phyloP scores from a whole-genome alignment of 257 asterid species.

The Leptodermis oblonga region DNA sequence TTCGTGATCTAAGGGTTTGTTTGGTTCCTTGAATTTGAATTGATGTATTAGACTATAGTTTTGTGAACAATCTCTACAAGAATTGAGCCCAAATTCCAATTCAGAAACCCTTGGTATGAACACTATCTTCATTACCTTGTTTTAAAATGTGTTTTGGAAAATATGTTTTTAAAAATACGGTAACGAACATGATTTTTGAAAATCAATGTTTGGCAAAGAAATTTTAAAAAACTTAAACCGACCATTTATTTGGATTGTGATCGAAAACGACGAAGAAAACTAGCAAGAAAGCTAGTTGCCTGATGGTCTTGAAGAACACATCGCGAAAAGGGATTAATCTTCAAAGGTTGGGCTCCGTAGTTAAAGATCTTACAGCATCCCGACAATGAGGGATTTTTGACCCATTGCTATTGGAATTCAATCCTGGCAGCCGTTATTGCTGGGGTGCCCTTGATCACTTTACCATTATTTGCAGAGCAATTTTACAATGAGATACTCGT shows the following conservation, averaged over 20 bases:
- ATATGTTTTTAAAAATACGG: too few species aligned
- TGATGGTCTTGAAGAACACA: slow-evolving; percentile 18
- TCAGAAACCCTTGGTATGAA: too few species aligned
- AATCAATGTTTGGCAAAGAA: too few species aligned
- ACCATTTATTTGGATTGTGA: slow-evolving; percentile 23
- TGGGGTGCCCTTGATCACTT: slow-evolving; percentile 30
- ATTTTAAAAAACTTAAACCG: slow-evolving; percentile 19
- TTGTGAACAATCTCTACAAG: too few species aligned
- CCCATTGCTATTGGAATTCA: slow-evolving; percentile 39
- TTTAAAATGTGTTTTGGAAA: too few species aligned
- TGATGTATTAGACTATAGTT: too few species aligned
- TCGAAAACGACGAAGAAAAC: not conserved
- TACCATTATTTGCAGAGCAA: slow-evolving; percentile 31
- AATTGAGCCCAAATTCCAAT: too few species aligned
- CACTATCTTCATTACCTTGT: too few species aligned
- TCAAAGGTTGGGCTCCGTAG: slow-evolving; percentile 30
- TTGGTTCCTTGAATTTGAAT: too few species aligned
- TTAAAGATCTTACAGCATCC: slow-evolving; percentile 21
- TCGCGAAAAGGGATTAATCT: slow-evolving; percentile 21
- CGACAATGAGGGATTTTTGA: slow-evolving; percentile 27
- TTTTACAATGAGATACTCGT: slow-evolving; percentile 30
- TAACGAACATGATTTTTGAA: too few species aligned
- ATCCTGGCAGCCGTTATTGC: slow-evolving; percentile 18
- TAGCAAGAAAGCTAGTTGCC: slow-evolving; percentile 20
- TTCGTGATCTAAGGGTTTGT: too few species aligned